Evolutionary conservation across 495 filamentous ascomycete species (phyloP), one percentile per base, ranked within the genome.

Genomic region (Oidiodendron maius): DNA sequence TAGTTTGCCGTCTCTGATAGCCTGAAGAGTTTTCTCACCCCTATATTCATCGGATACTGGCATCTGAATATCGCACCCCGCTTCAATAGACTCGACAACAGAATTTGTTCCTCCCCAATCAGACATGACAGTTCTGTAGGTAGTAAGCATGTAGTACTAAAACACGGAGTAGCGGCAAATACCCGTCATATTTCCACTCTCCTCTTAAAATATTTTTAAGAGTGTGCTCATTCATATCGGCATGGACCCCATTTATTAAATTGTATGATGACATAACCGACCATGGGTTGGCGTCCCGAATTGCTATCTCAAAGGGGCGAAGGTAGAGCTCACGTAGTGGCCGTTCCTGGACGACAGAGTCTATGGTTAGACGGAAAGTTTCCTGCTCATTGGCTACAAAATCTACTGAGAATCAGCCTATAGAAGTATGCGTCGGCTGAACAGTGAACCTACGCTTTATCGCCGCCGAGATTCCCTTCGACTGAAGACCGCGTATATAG

Each of bases 251-350:
- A 61, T 91, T 91, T 50, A 91, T 68, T n/a, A 83, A 69, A 56
- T 91, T 91, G 52, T 94, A 94, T n/a, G 84, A 81, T 1, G 79
- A 82, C 87, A 94, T 94, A 40, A 91, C 62, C 26, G 86, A 85
- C 68, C 85, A 83, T 3, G 86, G 82, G 35, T 81, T 79, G 34
- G 84, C 81, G 47, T 91, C 87, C n/a, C 86, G 72, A 52, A 89
- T 71, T 2, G 86, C 87, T 59, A 89, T 81, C 64, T 89, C 84
- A 61, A 94, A 94, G 0, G 88, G 88, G 52, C 82, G 71, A 9
- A 91, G 78, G 55, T 91, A 95, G 8, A 94, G 72, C 62, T 95
- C 89, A 17, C 88, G 76, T 49, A 94, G 62, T 6, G 87, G 80
- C 26, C 89, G 73, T 51, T 88, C 79, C 18, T 82, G 78, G 10